A percentile compares a stretch with the other conserved stretches of the same genome.
phyloP scores from a whole-genome alignment of 1,284 basidiomycete species.

The Erythrobasidium hasegawianum region DNA sequence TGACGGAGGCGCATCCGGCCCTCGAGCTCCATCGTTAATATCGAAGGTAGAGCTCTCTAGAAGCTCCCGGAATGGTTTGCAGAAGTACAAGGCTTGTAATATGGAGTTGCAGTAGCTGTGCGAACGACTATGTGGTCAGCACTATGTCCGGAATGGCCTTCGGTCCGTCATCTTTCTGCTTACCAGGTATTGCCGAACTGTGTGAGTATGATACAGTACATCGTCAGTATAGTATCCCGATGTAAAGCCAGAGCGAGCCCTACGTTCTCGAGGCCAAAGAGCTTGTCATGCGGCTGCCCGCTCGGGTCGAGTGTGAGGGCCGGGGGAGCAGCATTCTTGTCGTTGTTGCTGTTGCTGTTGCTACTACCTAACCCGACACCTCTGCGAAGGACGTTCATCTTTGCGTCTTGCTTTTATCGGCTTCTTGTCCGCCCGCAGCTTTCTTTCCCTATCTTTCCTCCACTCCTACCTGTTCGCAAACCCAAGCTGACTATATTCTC shows the following conservation, averaged over 20 bases:
- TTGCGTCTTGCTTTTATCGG: not conserved
- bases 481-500: too few species aligned
- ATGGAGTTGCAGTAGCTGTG: slow-evolving; percentile 90
- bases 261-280: slow-evolving; percentile 89
- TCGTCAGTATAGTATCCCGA: not conserved
- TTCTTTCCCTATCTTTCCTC: too few species aligned
- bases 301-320: not conserved
- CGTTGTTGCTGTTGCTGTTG: slow-evolving; percentile 10
- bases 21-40: not conserved
- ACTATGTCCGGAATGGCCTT: not conserved
- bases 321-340: not conserved
- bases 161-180: not conserved
- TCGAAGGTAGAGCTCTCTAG: slow-evolving; percentile 48
- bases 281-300: slow-evolving; percentile 46
- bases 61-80: slow-evolving; percentile 72
- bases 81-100: slow-evolving; percentile 89
- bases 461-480: too few species aligned
- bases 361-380: slow-evolving; percentile 26
- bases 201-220: not conserved
- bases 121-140: not conserved
- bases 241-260: slow-evolving; percentile 46
- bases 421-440: too few species aligned
- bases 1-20: slow-evolving; percentile 1
- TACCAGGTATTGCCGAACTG: slow-evolving; percentile 34
- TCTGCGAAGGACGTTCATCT: slow-evolving; percentile 30